phyloP scores from a whole-genome alignment of 2,329 filamentous ascomycete species.

The Ceratocystis destructans region DNA sequence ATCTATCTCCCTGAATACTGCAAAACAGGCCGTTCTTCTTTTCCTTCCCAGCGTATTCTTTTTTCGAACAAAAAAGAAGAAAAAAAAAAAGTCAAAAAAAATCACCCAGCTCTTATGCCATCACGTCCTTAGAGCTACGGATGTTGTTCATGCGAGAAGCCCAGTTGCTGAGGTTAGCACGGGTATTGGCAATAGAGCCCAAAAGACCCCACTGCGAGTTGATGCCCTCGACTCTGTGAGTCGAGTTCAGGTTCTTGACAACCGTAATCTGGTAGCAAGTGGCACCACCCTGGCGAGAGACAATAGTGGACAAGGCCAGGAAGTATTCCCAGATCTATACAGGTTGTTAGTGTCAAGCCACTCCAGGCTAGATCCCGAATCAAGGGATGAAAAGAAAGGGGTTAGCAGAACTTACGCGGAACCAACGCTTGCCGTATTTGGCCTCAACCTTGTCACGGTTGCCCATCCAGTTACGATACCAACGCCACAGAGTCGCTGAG shows the following conservation, averaged over 20 bases:
- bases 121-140: slow-evolving; percentile 14
- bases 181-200: slow-evolving; percentile 38
- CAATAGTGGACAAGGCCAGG: slow-evolving; percentile 72
- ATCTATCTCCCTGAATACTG: not conserved
- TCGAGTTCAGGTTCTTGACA: slow-evolving; percentile 83
- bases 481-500: slow-evolving; percentile 89
- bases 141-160: slow-evolving; percentile 18
- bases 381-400: not conserved
- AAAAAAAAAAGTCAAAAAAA: slow-evolving; percentile 11
- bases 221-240: slow-evolving; percentile 66
- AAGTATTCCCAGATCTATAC: slow-evolving; percentile 86
- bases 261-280: slow-evolving; percentile 78
- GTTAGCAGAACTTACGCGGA: slow-evolving; percentile 50
- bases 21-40: not conserved
- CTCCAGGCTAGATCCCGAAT: not conserved
- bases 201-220: slow-evolving; percentile 52
- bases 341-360: slow-evolving; percentile 12
- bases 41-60: not conserved
- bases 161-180: slow-evolving; percentile 26
- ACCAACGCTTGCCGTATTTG: slow-evolving; percentile 94
- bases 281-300: slow-evolving; percentile 67
- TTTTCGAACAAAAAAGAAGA: not conserved
- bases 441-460: slow-evolving; percentile 85
- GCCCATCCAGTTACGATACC: slow-evolving; percentile 97
- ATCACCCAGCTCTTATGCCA: slow-evolving; percentile 10